These are phyloP conservation scores for Selenicereus undatus DNA, from an alignment of 148 eudicot species.

Conservation along the genomic window DNA sequence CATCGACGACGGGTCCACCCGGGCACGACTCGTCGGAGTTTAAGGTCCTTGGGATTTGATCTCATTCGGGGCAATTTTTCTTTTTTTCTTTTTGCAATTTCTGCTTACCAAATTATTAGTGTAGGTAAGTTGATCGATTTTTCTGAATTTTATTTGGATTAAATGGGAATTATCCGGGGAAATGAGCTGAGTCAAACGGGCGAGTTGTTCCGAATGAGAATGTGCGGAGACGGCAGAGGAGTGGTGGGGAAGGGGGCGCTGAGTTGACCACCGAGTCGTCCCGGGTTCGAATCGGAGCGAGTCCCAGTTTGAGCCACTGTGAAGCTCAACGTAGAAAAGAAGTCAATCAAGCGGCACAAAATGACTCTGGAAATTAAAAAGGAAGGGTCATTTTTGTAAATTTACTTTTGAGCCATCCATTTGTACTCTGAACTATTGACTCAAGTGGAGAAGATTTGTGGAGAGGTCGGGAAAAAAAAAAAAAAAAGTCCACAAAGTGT, in stretches of 20 bases:
- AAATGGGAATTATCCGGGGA: slow-evolving; percentile 10
- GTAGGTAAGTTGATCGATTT: slow-evolving; percentile 8
- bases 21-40: slow-evolving; percentile 28
- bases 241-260: slow-evolving; percentile 26
- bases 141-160: neutral
- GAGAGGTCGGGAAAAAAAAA: neutral
- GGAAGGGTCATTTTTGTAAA: slow-evolving; percentile 24
- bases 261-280: slow-evolving; percentile 57
- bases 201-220: slow-evolving; percentile 25
- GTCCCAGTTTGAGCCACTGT: slow-evolving; percentile 19
- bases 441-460: neutral
- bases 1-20: slow-evolving; percentile 7
- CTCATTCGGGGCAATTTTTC: slow-evolving; percentile 10
- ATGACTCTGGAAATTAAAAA: neutral
- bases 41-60: neutral
- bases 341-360: neutral
- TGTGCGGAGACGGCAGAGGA: slow-evolving; percentile 48
- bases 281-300: slow-evolving; percentile 42
- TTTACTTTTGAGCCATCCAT: neutral
- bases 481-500: no score
- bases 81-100: neutral
- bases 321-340: slow-evolving; percentile 23
- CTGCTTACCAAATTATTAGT: slow-evolving; percentile 5
- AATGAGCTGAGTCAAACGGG: slow-evolving; percentile 31
- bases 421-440: neutral